phyloP scores from a whole-genome alignment of 1,284 basidiomycete genomes.

The Athelia sp. region DNA sequence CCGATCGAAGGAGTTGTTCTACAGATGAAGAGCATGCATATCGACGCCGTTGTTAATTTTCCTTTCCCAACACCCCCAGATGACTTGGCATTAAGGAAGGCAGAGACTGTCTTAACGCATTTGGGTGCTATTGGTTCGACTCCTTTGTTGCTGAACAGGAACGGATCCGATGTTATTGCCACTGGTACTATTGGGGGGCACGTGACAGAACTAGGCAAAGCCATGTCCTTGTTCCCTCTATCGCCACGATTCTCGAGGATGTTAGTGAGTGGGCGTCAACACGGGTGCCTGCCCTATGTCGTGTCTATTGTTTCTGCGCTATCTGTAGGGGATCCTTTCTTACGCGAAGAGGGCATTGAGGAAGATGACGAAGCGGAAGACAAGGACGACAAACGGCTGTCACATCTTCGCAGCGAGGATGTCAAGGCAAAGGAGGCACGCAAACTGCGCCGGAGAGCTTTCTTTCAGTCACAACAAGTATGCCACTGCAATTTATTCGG shows the following conservation, averaged over 20 bases:
- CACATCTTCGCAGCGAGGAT: slow-evolving; percentile 54
- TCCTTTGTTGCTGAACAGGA: slow-evolving; percentile 21
- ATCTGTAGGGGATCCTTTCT: slow-evolving; percentile 94
- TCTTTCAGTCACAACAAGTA: slow-evolving; percentile 79
- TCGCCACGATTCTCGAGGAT: slow-evolving; percentile 93
- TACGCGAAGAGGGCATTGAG: slow-evolving; percentile 71
- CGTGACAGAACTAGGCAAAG: slow-evolving; percentile 85
- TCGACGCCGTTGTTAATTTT: slow-evolving; percentile 95
- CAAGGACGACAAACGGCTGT: slow-evolving; percentile 40
- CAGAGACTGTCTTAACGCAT: slow-evolving; percentile 78
- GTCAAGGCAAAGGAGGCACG: slow-evolving; percentile 65
- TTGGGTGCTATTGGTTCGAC: slow-evolving; percentile 76
- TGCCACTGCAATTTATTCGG: slow-evolving; percentile 13
- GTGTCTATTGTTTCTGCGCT: slow-evolving; percentile 90
- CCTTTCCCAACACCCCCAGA: slow-evolving; percentile 98
- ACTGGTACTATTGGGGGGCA: slow-evolving; percentile 41
- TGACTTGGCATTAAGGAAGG: slow-evolving; percentile 69
- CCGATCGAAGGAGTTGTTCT: slow-evolving; percentile 97
- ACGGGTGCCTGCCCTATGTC: slow-evolving; percentile 89
- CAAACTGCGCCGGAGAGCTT: slow-evolving; percentile 63
- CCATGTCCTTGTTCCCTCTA: slow-evolving; percentile 93
- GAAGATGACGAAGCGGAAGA: slow-evolving; percentile 41
- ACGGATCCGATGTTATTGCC: slow-evolving; percentile 24
- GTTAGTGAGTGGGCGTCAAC: slow-evolving; percentile 89
- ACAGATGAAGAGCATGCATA: slow-evolving; percentile 99